Evolutionary conservation across 352 stramenopile genomes (phyloP), one percentile per base, ranked within the genome.

Genomic region (Pythium vanterpoolii): DNA sequence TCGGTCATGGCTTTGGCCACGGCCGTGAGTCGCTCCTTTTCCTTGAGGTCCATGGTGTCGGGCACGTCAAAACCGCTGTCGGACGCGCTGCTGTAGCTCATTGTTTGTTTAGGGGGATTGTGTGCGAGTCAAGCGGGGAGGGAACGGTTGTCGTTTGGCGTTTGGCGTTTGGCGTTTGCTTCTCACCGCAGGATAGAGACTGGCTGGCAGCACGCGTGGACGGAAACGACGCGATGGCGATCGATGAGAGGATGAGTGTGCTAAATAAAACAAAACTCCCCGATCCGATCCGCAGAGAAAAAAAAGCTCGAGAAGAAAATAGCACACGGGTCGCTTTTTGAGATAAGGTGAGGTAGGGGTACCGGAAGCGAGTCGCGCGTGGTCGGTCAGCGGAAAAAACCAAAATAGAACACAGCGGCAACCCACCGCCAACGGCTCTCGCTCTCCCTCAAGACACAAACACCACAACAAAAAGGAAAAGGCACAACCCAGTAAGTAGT

Each of bases 1-100:
- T 90, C 76, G 34, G 79, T 90, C 84, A 94, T 94, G 73, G 73
- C 76, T 67, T 90, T 94, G 64, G 84, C 84, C 23, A 83, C 62
- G 10, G 68, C 81, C 27, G 81, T 87, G 62, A 90, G 74, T n/a
- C 73, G 77, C 55, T 89, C 81, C 38, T 77, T 76, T 43, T 91
- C 81, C 49, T 76, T 82, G 45, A 76, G 56, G 49, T 59, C 77
- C 69, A 89, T 79, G 33, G 45, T 53, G 8, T 79, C 64, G 23
- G 60, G 46, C 8, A 64, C 24, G 30, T 57, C 40, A 8, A 34
- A 13, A n/a, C 10, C 14, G 44, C 19, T 34, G 43, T 56, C 49
- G 27, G 21, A 63, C 40, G 50, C 50, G 39, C 16, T 23, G 40
- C 34, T 42, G 43, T 45, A 14, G 24, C 31, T 68, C 43, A 50